Base-by-base conservation (phyloP, 805 yeast species). In the Candida parachauliodes region DNA sequence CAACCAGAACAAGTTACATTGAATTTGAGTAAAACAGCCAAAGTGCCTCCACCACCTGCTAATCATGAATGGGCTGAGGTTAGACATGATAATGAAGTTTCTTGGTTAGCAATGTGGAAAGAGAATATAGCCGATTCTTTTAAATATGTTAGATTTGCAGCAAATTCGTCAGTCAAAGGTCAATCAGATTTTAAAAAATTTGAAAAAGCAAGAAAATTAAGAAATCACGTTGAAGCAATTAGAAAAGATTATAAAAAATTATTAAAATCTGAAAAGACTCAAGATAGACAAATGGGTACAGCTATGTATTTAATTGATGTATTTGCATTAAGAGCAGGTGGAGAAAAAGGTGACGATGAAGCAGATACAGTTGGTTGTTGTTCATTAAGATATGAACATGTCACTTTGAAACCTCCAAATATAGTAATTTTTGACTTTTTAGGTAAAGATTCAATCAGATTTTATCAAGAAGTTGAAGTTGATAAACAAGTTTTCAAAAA, bases 311-410 rank as follows among this genome's bases (percentile, higher is more conserved):
- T 91, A 33, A 89, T 91, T 54, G 98, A 91, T 65, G 79, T 83
- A 3, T 81, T 91, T 53, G 98, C 98, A 0, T 72, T 91, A 47
- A 85, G 98, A 82, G 97, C 97, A 1, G 97, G 97, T 57, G 96
- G 97, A 51, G 97, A 91, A 60, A 91, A 91, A 59, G 83, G 91
- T 8, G 98, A 91, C 3, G 98, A 91, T 49, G 97, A 89, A 57
- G 98, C 98, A 2, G 98, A 91, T 57, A 91, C 98, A 1, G 98
- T 91, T 31, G 98, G 98, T 31, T 91, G 98, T 62, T 91, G 98
- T 64, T 89, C 97, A 1, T 72, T 91, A 48, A 70, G 98, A 52
- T 89, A 68, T 54, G 98, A 89, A 57, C 98, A 89, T 60, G 76
- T 91, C 30, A 81, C 89, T 1, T 69, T 91, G 41, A 77, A 77